Percentiles rank a stretch among this genome's conserved stretches.
phyloP scores from a whole-genome alignment of 2,329 filamentous ascomycete genomes.

The Alternaria ethzedia region DNA sequence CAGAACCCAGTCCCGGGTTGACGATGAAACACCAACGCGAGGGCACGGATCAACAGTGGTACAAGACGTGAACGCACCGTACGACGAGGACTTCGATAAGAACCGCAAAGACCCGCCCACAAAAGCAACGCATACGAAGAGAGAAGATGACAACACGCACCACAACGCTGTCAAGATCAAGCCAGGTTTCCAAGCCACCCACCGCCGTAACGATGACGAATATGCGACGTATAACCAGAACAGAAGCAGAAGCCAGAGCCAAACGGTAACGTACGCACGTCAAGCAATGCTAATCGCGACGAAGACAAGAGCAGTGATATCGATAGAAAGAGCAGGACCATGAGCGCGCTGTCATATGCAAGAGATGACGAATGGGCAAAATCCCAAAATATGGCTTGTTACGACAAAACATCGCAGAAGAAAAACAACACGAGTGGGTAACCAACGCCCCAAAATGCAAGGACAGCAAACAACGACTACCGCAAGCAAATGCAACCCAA shows the following conservation, averaged over 20 bases:
- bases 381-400: not conserved
- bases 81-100: not conserved
- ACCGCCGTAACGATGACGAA: not conserved
- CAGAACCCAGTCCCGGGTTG: not conserved
- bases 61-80: not conserved
- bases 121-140: not conserved
- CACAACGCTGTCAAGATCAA: not conserved
- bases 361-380: not conserved
- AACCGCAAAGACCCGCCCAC: not conserved
- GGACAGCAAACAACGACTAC: conserved; percentile 1
- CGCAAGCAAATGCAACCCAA: not conserved
- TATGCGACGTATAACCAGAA: not conserved
- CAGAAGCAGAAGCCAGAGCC: not conserved
- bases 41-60: conserved; percentile 10
- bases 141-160: not conserved
- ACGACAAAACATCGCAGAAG: not conserved
- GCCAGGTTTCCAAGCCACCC: not conserved
- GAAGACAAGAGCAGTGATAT: not conserved
- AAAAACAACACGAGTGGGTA: conserved; percentile 1
- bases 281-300: not conserved
- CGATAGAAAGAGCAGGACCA: not conserved
- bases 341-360: not conserved
- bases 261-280: not conserved
- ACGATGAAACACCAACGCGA: conserved; percentile 16
- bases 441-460: conserved; percentile 3